phyloP scores from a whole-genome alignment of 371 early-diverging fungal genomes.

The Mucor saturninus region DNA sequence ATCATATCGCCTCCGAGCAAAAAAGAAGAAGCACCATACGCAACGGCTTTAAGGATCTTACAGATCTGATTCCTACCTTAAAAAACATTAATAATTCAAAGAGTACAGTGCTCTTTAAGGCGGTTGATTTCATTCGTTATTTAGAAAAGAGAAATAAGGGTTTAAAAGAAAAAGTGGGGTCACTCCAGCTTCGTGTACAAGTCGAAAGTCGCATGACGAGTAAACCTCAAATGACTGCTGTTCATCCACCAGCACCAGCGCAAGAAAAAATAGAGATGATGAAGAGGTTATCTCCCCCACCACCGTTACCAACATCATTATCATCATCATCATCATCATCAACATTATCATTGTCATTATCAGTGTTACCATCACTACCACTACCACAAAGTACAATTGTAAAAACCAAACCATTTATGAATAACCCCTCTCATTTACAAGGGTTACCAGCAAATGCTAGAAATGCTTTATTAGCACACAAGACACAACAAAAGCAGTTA shows the following conservation, averaged over 20 bases:
- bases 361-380: too few relatives aligned
- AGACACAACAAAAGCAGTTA: slow-evolving; percentile 44
- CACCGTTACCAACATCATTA: too few relatives aligned
- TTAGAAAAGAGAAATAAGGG: slow-evolving; percentile 50
- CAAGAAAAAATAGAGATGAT: too few relatives aligned
- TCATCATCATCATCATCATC: too few relatives aligned
- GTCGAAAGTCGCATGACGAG: slow-evolving; percentile 27
- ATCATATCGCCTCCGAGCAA: slow-evolving; percentile 91
- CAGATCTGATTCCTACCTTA: slow-evolving; percentile 79
- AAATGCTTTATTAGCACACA: slow-evolving; percentile 44
- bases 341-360: too few relatives aligned
- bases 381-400: background rate
- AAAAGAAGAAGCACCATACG: slow-evolving; percentile 87
- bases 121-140: slow-evolving; percentile 54
- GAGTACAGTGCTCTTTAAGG: slow-evolving; percentile 59
- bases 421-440: slow-evolving; percentile 10
- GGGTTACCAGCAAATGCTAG: slow-evolving; percentile 25
- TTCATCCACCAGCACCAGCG: too few relatives aligned
- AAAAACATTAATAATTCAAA: slow-evolving; percentile 62
- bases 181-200: slow-evolving; percentile 49
- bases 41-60: slow-evolving; percentile 82
- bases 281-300: too few relatives aligned
- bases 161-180: slow-evolving; percentile 51
- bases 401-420: background rate
- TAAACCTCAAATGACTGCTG: too few relatives aligned